Conservation (phyloP, 2,329 filamentous ascomycete genomes). For the Lasiodiplodia theobromae region DNA sequence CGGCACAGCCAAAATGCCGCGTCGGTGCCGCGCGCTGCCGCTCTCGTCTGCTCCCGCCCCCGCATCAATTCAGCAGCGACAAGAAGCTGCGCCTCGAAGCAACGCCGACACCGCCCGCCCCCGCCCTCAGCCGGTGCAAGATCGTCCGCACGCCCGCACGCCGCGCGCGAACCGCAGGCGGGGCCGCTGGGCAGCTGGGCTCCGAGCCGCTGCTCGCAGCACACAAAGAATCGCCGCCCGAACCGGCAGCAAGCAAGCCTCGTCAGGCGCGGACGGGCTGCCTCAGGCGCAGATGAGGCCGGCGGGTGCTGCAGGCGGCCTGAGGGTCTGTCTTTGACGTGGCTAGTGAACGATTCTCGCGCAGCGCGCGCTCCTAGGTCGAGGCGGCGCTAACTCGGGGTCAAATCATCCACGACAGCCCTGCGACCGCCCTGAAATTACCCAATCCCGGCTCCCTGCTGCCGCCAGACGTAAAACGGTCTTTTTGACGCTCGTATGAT, state of each 20-base stretch:
- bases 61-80: slow-evolving; percentile 2
- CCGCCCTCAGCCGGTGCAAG: background rate
- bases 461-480: background rate
- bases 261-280: slow-evolving; percentile 6
- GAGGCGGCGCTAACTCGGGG: background rate
- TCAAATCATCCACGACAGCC: background rate
- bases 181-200: background rate
- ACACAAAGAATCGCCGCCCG: background rate
- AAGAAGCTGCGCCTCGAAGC: background rate
- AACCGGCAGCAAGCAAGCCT: background rate
- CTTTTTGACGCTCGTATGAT: background rate
- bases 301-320: background rate
- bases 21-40: slow-evolving; percentile 1
- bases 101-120: background rate
- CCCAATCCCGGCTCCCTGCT: slow-evolving; percentile 1
- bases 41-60: slow-evolving; percentile 22
- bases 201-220: background rate
- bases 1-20: slow-evolving; percentile 24
- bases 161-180: background rate
- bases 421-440: slow-evolving; percentile 9
- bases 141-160: background rate
- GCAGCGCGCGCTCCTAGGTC: background rate
- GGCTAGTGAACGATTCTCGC: slow-evolving; percentile 7
- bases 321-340: slow-evolving; percentile 11
- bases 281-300: slow-evolving; percentile 4